phyloP scores from a whole-genome alignment of 108 stramenopile species.

The Epithemia pelagica region DNA sequence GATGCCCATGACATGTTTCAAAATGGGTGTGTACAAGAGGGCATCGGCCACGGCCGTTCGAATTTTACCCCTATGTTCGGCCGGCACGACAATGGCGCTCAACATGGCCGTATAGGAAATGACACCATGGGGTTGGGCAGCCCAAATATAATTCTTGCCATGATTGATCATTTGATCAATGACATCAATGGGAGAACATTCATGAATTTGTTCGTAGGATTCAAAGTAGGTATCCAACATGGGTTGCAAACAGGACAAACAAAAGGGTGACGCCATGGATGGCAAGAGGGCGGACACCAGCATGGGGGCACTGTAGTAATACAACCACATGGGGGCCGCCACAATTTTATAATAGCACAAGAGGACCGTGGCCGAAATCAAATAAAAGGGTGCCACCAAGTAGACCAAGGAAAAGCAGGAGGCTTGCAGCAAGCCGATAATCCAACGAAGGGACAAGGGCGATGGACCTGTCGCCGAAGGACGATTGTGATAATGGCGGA shows the following conservation, averaged over 20 bases:
- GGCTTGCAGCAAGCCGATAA: conserved; percentile 33
- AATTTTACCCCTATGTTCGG: conserved; percentile 2
- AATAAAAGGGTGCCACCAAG: conserved; percentile 50
- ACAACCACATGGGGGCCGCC: conserved; percentile 1
- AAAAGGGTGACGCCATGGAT: conserved; percentile 17
- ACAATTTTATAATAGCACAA: conserved; percentile 24
- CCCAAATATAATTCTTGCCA: conserved; percentile 24
- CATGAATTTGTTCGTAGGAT: conserved; percentile 39
- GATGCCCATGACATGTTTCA: conserved; percentile 74
- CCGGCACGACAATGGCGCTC: conserved; percentile 2
- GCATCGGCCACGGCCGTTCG: conserved; percentile 31
- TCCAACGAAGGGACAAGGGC: background rate
- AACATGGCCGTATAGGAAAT: conserved; percentile 10
- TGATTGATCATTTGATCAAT: conserved; percentile 10
- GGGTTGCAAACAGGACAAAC: conserved; percentile 18
- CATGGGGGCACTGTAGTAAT: conserved; percentile 22
- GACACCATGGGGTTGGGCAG: conserved; percentile 53
- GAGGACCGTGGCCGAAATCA: conserved; percentile 19
- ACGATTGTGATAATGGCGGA: no score
- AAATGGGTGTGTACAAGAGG: conserved; percentile 35
- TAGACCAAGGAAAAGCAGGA: conserved; percentile 55
- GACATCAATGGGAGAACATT: conserved; percentile 30
- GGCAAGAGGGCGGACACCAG: conserved; percentile 23
- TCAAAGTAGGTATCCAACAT: conserved; percentile 68
- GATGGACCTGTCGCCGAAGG: no score